These are phyloP conservation scores for Pterula multifida DNA, from an alignment of 1,284 basidiomycete species.

Conservation along the genomic window DNA sequence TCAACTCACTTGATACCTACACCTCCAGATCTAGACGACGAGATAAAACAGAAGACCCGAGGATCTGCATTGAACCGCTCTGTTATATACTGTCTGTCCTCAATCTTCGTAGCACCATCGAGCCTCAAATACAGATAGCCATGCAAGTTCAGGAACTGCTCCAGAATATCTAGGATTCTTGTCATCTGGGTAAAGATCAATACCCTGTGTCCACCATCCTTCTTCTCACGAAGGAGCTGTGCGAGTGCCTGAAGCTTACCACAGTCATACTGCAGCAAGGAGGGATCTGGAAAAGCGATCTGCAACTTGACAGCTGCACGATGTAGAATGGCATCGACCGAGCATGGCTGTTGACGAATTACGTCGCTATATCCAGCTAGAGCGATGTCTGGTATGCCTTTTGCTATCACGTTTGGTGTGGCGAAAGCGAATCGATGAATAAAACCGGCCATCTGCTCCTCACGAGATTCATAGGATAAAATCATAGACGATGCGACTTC, in stretches of 20 bases:
- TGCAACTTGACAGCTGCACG: slow-evolving; percentile 73
- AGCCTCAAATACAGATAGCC: slow-evolving; percentile 89
- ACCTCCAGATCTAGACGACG: slow-evolving; percentile 87
- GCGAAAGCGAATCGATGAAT: slow-evolving; percentile 76
- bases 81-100: slow-evolving; percentile 90
- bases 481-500: slow-evolving; percentile 36
- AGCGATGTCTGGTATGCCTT: slow-evolving; percentile 57
- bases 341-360: slow-evolving; percentile 21
- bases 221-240: slow-evolving; percentile 70
- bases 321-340: slow-evolving; percentile 64
- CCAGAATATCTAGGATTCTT: slow-evolving; percentile 85
- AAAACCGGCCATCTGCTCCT: slow-evolving; percentile 38
- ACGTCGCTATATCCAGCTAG: slow-evolving; percentile 32
- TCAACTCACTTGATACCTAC: slow-evolving; percentile 84
- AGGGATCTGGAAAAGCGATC: slow-evolving; percentile 89
- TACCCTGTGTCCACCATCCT: slow-evolving; percentile 79
- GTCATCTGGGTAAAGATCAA: slow-evolving; percentile 99
- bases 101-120: slow-evolving; percentile 92
- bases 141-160: slow-evolving; percentile 87
- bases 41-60: slow-evolving; percentile 89
- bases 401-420: slow-evolving; percentile 72
- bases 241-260: slow-evolving; percentile 88
- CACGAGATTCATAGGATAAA: slow-evolving; percentile 54
- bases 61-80: slow-evolving; percentile 93
- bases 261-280: slow-evolving; percentile 90